phyloP scores from a whole-genome alignment of 208 protist genomes.

The Crithidia bombi region DNA sequence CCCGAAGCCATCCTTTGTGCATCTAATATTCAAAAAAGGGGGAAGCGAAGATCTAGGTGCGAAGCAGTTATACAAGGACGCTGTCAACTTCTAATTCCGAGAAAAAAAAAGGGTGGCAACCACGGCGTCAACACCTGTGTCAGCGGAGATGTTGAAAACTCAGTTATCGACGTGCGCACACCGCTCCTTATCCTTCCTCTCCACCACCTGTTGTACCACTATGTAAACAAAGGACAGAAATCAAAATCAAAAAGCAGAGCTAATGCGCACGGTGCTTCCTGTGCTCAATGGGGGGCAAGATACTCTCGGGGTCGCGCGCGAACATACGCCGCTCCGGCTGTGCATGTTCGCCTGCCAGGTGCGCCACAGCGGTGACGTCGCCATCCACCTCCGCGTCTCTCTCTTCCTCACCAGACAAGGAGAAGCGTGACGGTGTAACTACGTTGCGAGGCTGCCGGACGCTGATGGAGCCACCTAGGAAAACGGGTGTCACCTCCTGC shows the following conservation, averaged over 20 bases:
- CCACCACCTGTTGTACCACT: too few species aligned
- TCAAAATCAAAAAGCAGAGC: too few species aligned
- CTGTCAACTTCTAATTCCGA: neutral
- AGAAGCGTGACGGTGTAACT: conserved; percentile 18
- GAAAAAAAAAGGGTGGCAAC: neutral
- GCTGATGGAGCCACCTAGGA: conserved; percentile 12
- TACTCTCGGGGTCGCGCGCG: conserved; percentile 13
- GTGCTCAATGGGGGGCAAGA: conserved; percentile 31
- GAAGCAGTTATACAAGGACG: neutral
- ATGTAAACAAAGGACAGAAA: too few species aligned
- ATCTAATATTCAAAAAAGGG: neutral
- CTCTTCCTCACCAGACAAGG: conserved; percentile 14
- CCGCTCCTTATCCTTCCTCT: too few species aligned
- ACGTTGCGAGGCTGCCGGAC: conserved; percentile 13
- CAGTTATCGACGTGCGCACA: too few species aligned
- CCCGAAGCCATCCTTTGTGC: neutral
- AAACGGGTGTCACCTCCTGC: neutral
- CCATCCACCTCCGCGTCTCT: neutral
- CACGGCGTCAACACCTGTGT: neutral
- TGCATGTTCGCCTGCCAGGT: conserved; percentile 8
- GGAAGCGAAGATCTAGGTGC: neutral
- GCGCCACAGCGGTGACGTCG: neutral
- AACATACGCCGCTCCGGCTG: conserved; percentile 20
- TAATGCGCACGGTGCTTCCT: neutral
- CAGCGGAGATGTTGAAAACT: too few species aligned